Evolutionary conservation across 2,329 filamentous ascomycete genomes (phyloP).

Genomic region (Alternaria brassicae): DNA sequence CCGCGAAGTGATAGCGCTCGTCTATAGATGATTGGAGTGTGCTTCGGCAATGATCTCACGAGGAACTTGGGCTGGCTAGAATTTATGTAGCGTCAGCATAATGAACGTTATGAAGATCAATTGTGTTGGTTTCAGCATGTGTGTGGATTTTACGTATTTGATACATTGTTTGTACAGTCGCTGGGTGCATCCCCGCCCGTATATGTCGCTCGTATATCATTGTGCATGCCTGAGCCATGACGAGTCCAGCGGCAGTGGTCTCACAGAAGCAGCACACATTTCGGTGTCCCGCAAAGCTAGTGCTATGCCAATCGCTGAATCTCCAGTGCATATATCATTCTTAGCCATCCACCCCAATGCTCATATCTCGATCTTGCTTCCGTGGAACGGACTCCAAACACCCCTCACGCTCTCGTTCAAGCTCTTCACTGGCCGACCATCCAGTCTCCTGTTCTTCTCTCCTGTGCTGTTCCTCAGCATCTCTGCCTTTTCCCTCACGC

Average conservation of each 20-base stretch:
- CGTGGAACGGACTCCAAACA: slow-evolving; percentile 70
- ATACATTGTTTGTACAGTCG: slow-evolving; percentile 32
- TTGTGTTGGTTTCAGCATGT: not conserved
- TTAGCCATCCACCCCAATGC: not conserved
- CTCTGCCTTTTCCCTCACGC: slow-evolving; percentile 81
- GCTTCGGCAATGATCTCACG: slow-evolving; percentile 1
- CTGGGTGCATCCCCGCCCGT: slow-evolving; percentile 16
- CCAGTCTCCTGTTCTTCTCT: slow-evolving; percentile 69
- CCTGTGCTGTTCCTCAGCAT: slow-evolving; percentile 76
- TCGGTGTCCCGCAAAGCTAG: not conserved
- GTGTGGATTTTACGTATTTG: slow-evolving; percentile 4
- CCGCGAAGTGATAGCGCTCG: slow-evolving; percentile 40
- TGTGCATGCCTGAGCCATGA: not conserved
- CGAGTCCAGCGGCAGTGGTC: not conserved
- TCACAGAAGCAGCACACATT: not conserved
- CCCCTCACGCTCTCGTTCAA: slow-evolving; percentile 70
- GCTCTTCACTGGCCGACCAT: slow-evolving; percentile 65
- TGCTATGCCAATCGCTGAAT: not conserved
- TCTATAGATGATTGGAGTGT: slow-evolving; percentile 45
- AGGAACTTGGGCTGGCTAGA: not conserved
- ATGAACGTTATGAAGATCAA: slow-evolving; percentile 11
- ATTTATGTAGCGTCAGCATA: slow-evolving; percentile 7
- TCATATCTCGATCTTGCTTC: slow-evolving; percentile 53
- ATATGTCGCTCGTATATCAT: not conserved
- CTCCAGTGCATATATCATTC: not conserved